These are phyloP conservation scores for Lepraria neglecta DNA, from an alignment of 495 filamentous ascomycete genomes.

Conservation along the genomic window DNA sequence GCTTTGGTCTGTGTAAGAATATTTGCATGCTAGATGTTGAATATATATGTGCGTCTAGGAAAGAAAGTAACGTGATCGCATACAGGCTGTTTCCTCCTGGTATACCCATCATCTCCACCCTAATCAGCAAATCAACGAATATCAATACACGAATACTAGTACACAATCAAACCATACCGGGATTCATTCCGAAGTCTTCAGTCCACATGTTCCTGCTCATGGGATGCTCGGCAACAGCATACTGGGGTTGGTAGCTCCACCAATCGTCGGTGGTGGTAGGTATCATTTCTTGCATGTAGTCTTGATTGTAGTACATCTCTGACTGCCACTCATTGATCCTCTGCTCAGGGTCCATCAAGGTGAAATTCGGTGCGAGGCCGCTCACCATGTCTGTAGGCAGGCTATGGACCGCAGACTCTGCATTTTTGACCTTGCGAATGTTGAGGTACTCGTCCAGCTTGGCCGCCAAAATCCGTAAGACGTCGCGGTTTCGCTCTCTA, in stretches of 20 bases:
- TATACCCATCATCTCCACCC: too few species aligned
- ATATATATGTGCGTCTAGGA: too few species aligned
- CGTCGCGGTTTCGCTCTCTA: conserved; percentile 12
- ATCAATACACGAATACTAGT: too few species aligned
- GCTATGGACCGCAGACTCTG: not conserved
- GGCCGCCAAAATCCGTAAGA: conserved; percentile 10
- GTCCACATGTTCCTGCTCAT: not conserved
- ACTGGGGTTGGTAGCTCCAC: conserved; percentile 7
- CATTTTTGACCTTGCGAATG: not conserved
- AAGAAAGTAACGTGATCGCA: too few species aligned
- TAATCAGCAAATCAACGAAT: too few species aligned
- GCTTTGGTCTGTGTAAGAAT: too few species aligned
- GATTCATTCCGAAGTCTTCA: not conserved
- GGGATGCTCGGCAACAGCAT: not conserved
- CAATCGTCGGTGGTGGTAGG: not conserved
- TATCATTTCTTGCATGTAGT: not conserved
- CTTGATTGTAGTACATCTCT: not conserved
- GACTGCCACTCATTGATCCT: conserved; percentile 10
- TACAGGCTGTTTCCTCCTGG: too few species aligned
- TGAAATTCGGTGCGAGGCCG: not conserved
- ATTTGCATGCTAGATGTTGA: too few species aligned
- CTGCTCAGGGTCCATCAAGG: not conserved
- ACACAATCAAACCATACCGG: not conserved
- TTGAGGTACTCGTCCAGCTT: conserved; percentile 12
- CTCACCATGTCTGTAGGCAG: not conserved